Evolutionary conservation across 345 rosid species (phyloP).

Genomic region (Xanthoceras sorbifolium): DNA sequence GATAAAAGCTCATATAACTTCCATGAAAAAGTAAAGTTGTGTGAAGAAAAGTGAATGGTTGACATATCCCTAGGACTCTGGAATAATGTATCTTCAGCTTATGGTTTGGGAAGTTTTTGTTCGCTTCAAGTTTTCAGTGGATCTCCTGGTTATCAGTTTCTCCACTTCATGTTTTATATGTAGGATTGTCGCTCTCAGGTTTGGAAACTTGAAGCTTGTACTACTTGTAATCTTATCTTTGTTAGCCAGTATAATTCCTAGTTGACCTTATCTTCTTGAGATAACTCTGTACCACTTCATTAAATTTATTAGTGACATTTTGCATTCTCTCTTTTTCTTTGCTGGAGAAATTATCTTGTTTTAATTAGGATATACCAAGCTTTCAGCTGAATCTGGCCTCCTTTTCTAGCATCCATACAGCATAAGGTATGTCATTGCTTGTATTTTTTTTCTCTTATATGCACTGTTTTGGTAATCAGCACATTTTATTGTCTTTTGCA

Average conservation of each 20-base stretch:
- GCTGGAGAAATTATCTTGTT: not conserved
- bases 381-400: not conserved
- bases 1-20: constrained; percentile 10
- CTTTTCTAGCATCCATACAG: not conserved
- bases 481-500: not conserved
- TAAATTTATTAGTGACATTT: not conserved
- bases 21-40: constrained; percentile 14
- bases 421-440: constrained; percentile 4
- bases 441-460: not conserved
- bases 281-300: constrained; percentile 4
- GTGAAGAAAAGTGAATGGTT: constrained; percentile 12
- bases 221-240: constrained; percentile 16
- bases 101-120: constrained; percentile 9
- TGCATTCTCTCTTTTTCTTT: not conserved
- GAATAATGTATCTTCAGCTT: constrained; percentile 20
- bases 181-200: not conserved
- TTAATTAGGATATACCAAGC: not conserved
- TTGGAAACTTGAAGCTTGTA: constrained; percentile 29
- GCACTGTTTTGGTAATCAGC: not conserved
- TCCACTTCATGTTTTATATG: not conserved
- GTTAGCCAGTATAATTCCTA: not conserved
- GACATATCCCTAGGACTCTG: not conserved
- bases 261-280: not conserved
- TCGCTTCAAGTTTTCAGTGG: constrained; percentile 20
- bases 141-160: not conserved